phyloP scores from a whole-genome alignment of 208 protist genomes.

The Herpetomonas muscarum region DNA sequence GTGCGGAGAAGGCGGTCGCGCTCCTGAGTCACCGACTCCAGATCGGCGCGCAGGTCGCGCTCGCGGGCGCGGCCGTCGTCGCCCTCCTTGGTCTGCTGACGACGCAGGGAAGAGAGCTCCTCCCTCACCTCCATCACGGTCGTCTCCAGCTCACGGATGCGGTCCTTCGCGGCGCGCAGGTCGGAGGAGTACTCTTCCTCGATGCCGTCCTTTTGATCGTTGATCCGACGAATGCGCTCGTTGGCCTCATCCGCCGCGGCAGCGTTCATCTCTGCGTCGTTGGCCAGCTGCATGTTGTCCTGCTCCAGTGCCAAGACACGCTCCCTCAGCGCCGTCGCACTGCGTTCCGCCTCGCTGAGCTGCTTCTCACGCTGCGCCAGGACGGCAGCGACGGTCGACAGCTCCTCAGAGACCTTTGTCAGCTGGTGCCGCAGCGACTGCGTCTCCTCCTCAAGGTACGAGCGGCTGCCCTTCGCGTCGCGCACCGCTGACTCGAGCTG shows the following conservation, averaged over 20 bases:
- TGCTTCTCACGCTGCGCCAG: slow-evolving; percentile 71
- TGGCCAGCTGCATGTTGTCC: slow-evolving; percentile 42
- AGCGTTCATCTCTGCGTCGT: slow-evolving; percentile 39
- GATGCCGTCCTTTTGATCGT: slow-evolving; percentile 45
- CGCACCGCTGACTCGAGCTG: slow-evolving; percentile 60
- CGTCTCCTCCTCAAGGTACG: slow-evolving; percentile 69
- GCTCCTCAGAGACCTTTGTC: slow-evolving; percentile 52
- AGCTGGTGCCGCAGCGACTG: slow-evolving; percentile 69
- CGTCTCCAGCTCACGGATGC: slow-evolving; percentile 42
- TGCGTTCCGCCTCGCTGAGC: slow-evolving; percentile 32
- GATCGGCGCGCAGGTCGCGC: slow-evolving; percentile 37
- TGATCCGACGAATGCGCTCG: slow-evolving; percentile 49
- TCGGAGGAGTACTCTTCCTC: slow-evolving; percentile 63
- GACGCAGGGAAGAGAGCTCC: slow-evolving; percentile 40
- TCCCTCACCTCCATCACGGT: slow-evolving; percentile 36
- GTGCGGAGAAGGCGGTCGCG: slow-evolving; percentile 24
- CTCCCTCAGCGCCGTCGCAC: slow-evolving; percentile 29
- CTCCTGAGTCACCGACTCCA: slow-evolving; percentile 44
- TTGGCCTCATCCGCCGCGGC: slow-evolving; percentile 42
- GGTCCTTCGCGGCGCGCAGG: slow-evolving; percentile 49
- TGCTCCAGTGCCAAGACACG: slow-evolving; percentile 33
- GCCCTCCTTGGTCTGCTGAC: slow-evolving; percentile 43
- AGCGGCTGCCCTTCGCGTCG: slow-evolving; percentile 53
- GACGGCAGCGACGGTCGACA: slow-evolving; percentile 55
- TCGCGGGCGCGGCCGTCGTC: slow-evolving; percentile 32